These are phyloP conservation scores for Canna indica DNA, from an alignment of 176 grass and related monocot genomes.

Conservation along the genomic window DNA sequence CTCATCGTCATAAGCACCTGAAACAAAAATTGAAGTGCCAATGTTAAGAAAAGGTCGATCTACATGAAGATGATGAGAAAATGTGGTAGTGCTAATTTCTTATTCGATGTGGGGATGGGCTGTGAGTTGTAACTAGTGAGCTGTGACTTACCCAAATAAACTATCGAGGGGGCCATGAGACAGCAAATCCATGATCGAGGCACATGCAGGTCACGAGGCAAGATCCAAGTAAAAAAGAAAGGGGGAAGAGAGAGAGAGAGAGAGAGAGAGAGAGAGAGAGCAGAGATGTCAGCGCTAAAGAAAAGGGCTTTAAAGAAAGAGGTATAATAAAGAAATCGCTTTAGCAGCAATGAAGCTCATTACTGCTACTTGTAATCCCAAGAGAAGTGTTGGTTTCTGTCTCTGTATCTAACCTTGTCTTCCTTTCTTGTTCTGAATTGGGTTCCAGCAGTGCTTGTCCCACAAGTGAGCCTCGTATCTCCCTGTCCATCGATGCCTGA, in stretches of 20 bases:
- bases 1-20: constrained; percentile 54
- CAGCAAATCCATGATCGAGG: constrained; percentile 24
- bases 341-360: constrained; percentile 1
- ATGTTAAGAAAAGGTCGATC: neutral
- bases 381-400: neutral
- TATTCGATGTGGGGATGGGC: neutral
- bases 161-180: constrained; percentile 32
- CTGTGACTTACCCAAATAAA: constrained; percentile 75
- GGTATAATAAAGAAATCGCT: neutral
- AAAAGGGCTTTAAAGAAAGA: neutral
- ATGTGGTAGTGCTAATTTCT: constrained; percentile 26
- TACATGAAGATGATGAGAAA: constrained; percentile 9
- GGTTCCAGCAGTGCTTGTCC: constrained; percentile 40
- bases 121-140: constrained; percentile 8
- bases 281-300: neutral
- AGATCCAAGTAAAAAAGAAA: constrained; percentile 22
- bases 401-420: constrained; percentile 40
- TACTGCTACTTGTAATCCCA: neutral
- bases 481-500: constrained; percentile 52
- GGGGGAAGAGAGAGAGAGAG: neutral
- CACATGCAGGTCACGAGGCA: constrained; percentile 22
- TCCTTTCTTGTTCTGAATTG: constrained; percentile 49
- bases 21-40: neutral
- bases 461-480: constrained; percentile 76
- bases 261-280: constrained; percentile 9